These are phyloP conservation scores for Colletotrichum endophyticum DNA, from an alignment of 2,329 filamentous ascomycete species.

Conservation along the genomic window DNA sequence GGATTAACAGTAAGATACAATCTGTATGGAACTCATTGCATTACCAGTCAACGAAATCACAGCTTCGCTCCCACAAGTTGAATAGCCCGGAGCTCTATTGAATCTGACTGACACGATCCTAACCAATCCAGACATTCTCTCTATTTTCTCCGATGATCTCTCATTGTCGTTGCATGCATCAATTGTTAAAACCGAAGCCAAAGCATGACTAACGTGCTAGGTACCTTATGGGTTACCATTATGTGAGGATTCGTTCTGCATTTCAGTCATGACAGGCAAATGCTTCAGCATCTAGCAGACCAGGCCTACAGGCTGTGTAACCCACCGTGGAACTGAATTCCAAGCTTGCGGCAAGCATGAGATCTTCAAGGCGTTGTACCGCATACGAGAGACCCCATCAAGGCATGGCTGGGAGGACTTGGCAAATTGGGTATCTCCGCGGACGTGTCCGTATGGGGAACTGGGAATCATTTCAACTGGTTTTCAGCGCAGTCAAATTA, in stretches of 20 bases:
- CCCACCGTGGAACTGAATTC: background rate
- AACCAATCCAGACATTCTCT: background rate
- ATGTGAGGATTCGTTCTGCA: background rate
- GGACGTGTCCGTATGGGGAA: background rate
- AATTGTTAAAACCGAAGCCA: too few species aligned
- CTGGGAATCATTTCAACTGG: background rate
- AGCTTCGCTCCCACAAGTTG: fast-evolving
- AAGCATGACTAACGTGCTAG: too few species aligned
- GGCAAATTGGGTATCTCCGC: background rate
- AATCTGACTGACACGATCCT: background rate
- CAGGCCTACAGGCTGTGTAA: background rate
- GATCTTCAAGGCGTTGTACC: background rate
- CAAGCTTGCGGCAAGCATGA: background rate
- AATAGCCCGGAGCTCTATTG: background rate
- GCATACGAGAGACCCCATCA: background rate
- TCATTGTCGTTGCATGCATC: too few species aligned
- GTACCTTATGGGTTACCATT: too few species aligned
- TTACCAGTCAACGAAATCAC: background rate
- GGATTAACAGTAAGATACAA: background rate
- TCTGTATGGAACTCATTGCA: fast-evolving
- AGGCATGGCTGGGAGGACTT: background rate
- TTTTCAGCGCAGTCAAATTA: background rate
- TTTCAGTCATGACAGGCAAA: background rate
- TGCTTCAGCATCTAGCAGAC: fast-evolving
- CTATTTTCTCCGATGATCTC: background rate